Evolutionary conservation across 345 rosid genomes (phyloP), one percentile per base, ranked within the genome.

Genomic region (Lenwebbia sp.): DNA sequence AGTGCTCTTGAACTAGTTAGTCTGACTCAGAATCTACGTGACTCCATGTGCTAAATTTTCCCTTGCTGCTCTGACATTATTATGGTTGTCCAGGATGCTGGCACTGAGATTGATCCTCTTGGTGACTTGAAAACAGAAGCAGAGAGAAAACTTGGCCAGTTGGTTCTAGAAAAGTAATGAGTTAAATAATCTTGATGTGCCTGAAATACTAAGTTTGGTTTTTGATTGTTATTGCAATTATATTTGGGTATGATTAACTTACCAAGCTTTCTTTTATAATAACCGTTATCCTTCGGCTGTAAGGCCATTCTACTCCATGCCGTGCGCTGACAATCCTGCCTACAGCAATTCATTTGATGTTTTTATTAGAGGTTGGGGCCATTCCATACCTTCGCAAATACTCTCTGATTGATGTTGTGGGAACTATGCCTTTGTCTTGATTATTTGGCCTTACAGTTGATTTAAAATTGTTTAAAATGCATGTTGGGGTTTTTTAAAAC

Each of bases 261-360:
- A 40, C 25, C n/a, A 54, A 54, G 56, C 65, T 86, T 30, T 40
- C 84, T 85, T 84, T 74, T 88, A 49, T 49, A 95, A 62, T 97
- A 93, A 40, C 41, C 41, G 41, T 5, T 40, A 5, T 88, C 99
- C 99, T 83, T 57, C 89, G 87, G 96, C 96, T 84, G 96, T 94
- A n/a, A 93, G 98, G 89, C 99, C 98, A 62, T 97, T 97, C 91
- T 96, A 97, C 90, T 96, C 99, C 13, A 97, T 96, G 99, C 94
- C 98, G 33, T 96, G 98, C 89, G 89, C 90, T 23, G 99, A 94
- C 85, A 87, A 94, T 90, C 33, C 96, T 49, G 90, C 85, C 26
- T 97, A 95, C 91, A 94, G 96, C 44, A 96, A 95, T 89, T 97
- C 99, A 47, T 96, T 97, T 88, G 98, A 97, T 89, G 99, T 97